Conservation (phyloP, 108 stramenopile genomes). For the Conticribra guillardii region DNA sequence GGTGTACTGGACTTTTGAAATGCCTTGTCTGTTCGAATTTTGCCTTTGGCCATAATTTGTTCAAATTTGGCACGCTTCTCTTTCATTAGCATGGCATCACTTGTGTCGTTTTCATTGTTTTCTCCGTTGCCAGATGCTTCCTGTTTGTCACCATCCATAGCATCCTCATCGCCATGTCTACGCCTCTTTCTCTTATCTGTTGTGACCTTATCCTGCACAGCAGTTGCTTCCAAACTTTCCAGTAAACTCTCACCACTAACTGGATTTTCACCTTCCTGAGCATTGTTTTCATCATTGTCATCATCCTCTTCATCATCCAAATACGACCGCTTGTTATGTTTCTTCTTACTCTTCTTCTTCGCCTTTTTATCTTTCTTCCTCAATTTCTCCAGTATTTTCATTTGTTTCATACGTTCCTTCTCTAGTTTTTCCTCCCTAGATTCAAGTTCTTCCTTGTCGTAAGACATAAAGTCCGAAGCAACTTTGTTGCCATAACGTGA, state of each 20-base stretch:
- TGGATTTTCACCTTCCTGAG: no score
- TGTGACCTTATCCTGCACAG: constrained; percentile 15
- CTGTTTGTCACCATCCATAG: background rate
- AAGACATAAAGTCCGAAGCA: constrained; percentile 85
- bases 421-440: constrained; percentile 43
- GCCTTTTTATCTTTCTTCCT: constrained; percentile 67
- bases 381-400: constrained; percentile 52
- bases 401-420: constrained; percentile 43
- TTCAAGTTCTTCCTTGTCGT: constrained; percentile 67
- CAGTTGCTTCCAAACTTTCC: constrained; percentile 49
- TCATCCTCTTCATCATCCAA: constrained; percentile 33
- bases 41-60: constrained; percentile 84
- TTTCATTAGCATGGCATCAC: constrained; percentile 21
- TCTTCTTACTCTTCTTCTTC: constrained; percentile 63
- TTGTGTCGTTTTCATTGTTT: constrained; percentile 31
- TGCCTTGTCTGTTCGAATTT: constrained; percentile 63
- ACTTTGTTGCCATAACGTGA: constrained; percentile 54
- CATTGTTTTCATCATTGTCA: constrained; percentile 54
- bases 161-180: constrained; percentile 13
- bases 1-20: constrained; percentile 42
- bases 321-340: constrained; percentile 47
- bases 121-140: constrained; percentile 9
- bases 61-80: constrained; percentile 66
- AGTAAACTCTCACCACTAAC: constrained; percentile 15
- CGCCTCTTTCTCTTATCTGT: constrained; percentile 29